Evolutionary conservation across 2,329 filamentous ascomycete genomes (phyloP), one percentile per base, ranked within the genome.

Genomic region (Stenocarpella maydis): DNA sequence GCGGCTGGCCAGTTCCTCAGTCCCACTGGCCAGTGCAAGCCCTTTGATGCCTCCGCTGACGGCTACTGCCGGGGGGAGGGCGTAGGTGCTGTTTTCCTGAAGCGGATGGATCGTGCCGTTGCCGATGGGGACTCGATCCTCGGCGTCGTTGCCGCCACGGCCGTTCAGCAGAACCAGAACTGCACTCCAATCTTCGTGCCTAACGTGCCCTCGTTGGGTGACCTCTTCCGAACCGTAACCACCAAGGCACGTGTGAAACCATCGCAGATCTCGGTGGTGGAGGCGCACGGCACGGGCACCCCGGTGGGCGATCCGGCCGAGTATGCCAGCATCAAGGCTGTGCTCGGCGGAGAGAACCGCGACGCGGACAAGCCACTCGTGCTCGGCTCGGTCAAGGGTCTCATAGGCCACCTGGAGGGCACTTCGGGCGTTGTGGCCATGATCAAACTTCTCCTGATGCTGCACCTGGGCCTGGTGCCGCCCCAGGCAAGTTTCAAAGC

Each of bases 41-140:
- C 79, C 0, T 81, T 79, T 58, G 78, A 78, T 31, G 71, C 65
- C 2, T 9, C 31, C 0, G 77, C 75, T 7, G 80, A 85, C 68
- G 87, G 87, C 0, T 89, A 88, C 70, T 86, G 81, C 10, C 78
- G 86, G 15, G 86, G 80, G 0, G 87, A 89, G 60, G 86, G 82
- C 0, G 74, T 80, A 5, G 83, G 74, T 0, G 72, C 77, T 0
- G 74, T 88, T 0, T 74, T 86, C 3, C 71, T 89, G 0, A 88
- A 88, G 76, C 79, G 73, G 10, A 74, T 87, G 0, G 76, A 78
- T 1, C 75, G 80, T 49, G 87, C 87, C 0, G 49, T 87, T 0
- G 72, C 74, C 4, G 85, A 86, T 41, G 80, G 81, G 0, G 83
- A 89, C 71, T 76, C 76, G 0, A 78, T 85, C n/a, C 73, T 80